Percentiles rank a stretch among this genome's conserved stretches.
phyloP scores from a whole-genome alignment of 306 rosid genomes.

The Sophora flavescens region DNA sequence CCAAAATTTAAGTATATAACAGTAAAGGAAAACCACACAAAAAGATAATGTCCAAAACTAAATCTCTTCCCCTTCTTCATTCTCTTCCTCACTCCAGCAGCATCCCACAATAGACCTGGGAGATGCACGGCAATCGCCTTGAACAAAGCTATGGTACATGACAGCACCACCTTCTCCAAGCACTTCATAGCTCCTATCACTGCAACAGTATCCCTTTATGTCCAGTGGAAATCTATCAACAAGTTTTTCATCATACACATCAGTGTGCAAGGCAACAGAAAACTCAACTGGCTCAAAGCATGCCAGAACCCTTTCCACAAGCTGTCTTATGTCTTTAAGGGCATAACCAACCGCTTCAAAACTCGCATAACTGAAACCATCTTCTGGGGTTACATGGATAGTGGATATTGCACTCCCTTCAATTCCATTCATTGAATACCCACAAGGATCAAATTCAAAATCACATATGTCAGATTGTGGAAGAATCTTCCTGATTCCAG shows the following conservation, averaged over 20 bases:
- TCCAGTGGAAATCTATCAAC: background rate
- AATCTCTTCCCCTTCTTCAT: background rate
- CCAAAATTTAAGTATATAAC: background rate
- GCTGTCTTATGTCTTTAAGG: slow-evolving; percentile 16
- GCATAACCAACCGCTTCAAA: slow-evolving; percentile 67
- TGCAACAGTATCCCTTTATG: background rate
- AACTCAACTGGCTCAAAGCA: background rate
- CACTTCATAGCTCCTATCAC: background rate
- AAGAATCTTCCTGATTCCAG: background rate
- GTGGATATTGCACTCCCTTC: slow-evolving; percentile 71
- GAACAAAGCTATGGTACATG: background rate
- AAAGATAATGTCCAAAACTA: background rate
- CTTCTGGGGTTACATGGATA: slow-evolving; percentile 66
- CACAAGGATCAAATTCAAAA: slow-evolving; percentile 52
- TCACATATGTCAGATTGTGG: background rate
- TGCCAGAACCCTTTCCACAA: background rate
- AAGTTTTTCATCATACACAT: background rate
- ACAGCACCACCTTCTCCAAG: background rate
- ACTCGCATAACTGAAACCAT: slow-evolving; percentile 78
- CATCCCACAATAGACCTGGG: background rate
- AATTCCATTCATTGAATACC: slow-evolving; percentile 73
- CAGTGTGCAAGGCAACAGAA: slow-evolving; percentile 5
- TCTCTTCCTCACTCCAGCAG: slow-evolving; percentile 7
- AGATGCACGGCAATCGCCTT: background rate
- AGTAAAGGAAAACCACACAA: background rate